Conservation (phyloP, 257 asterid species). For the Solanum raphanifolium region DNA sequence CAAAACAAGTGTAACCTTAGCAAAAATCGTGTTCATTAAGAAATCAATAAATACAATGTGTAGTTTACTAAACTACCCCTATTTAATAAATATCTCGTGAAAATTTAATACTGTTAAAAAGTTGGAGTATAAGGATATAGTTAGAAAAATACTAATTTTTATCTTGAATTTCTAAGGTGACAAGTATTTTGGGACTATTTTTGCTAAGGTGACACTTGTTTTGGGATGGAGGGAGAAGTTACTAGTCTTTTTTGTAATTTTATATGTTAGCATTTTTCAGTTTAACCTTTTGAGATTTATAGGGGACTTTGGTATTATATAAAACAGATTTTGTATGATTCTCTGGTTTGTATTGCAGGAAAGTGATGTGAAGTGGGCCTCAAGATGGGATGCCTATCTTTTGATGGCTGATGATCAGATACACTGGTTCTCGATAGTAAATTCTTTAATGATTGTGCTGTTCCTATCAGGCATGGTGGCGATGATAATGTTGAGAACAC, state of each 20-base stretch:
- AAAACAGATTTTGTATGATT: not conserved
- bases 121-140: not conserved
- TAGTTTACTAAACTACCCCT: not conserved
- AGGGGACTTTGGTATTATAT: not conserved
- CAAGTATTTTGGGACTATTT: not conserved
- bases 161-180: not conserved
- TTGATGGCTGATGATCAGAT: slow-evolving; percentile 71
- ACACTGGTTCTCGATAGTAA: slow-evolving; percentile 77
- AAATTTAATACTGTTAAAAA: not conserved
- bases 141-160: not conserved
- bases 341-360: slow-evolving; percentile 32
- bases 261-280: not conserved
- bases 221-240: not conserved
- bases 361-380: slow-evolving; percentile 82
- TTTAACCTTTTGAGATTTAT: not conserved
- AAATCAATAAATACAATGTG: not conserved
- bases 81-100: not conserved
- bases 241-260: not conserved
- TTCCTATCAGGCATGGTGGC: slow-evolving; percentile 87
- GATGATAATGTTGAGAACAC: slow-evolving; percentile 66
- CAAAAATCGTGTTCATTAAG: not conserved
- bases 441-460: slow-evolving; percentile 71
- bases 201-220: not conserved
- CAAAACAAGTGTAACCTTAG: not conserved
- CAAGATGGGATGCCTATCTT: slow-evolving; percentile 79